Percentiles rank a stretch among this genome's conserved stretches.
Conservation (phyloP, 2,329 filamentous ascomycete species). For the Stachybotrys chlorohalonatus region DNA sequence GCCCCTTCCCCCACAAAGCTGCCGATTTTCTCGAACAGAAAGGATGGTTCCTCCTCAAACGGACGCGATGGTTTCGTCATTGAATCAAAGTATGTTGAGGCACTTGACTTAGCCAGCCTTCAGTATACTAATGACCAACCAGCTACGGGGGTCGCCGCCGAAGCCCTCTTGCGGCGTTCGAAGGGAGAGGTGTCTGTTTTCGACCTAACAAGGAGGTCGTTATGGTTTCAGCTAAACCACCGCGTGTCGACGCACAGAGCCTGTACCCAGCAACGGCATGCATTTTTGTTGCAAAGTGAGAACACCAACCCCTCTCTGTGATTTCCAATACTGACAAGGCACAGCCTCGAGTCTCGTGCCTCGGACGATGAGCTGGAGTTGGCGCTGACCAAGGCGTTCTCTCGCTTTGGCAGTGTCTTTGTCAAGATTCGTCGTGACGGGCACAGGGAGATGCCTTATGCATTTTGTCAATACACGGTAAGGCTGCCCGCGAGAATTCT, state of each 20-base stretch:
- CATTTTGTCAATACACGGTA: constrained; percentile 55
- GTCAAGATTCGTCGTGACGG: constrained; percentile 55
- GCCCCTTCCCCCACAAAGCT: not conserved
- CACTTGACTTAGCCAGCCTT: too few relatives aligned
- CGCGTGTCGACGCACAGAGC: constrained; percentile 37
- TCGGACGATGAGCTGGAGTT: constrained; percentile 42
- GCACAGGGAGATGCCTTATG: constrained; percentile 47
- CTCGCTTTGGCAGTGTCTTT: constrained; percentile 45
- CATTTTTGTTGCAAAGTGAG: constrained; percentile 60
- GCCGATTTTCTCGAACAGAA: not conserved
- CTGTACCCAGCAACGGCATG: constrained; percentile 47
- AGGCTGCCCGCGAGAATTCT: constrained; percentile 11
- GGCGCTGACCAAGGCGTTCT: constrained; percentile 44
- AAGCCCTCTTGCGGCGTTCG: too few relatives aligned
- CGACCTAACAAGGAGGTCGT: not conserved
- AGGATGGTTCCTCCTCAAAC: not conserved
- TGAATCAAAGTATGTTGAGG: too few relatives aligned
- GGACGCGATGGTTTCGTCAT: too few relatives aligned
- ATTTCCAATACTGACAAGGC: constrained; percentile 5
- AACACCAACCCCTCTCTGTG: constrained; percentile 4
- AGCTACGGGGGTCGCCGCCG: too few relatives aligned
- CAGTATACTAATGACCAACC: too few relatives aligned
- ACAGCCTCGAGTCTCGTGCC: constrained; percentile 40
- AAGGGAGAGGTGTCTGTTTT: not conserved
- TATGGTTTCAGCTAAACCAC: not conserved